Percentiles rank a stretch among this genome's conserved stretches.
These are phyloP conservation scores for Mycogone perniciosa DNA, from an alignment of 2,329 filamentous ascomycete genomes.

Conservation along the genomic window DNA sequence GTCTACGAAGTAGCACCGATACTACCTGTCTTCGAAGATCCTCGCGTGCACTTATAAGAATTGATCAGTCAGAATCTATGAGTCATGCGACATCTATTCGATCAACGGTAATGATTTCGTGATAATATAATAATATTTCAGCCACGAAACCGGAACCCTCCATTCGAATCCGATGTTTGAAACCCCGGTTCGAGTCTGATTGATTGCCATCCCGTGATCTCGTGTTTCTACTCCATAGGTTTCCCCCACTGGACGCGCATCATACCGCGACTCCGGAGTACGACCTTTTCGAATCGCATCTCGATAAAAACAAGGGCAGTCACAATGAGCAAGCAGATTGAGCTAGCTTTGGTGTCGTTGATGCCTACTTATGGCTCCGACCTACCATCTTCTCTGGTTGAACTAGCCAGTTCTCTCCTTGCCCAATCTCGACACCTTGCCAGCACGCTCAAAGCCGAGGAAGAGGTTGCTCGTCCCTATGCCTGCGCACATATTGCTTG, in stretches of 20 bases:
- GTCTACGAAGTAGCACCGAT: too few species aligned
- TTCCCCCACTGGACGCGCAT: constrained; percentile 5
- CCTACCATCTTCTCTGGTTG: constrained; percentile 62
- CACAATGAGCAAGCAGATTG: constrained; percentile 66
- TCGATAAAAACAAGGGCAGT: not conserved
- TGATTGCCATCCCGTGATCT: constrained; percentile 8
- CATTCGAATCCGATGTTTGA: too few species aligned
- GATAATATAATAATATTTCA: too few species aligned
- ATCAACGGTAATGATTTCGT: too few species aligned
- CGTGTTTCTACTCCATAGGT: not conserved
- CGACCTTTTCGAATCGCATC: not conserved
- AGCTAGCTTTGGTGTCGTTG: constrained; percentile 65
- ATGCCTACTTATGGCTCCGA: constrained; percentile 65
- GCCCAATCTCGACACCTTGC: constrained; percentile 75
- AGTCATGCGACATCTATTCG: too few species aligned
- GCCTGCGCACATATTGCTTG: constrained; percentile 87
- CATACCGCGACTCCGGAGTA: not conserved
- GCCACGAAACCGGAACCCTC: too few species aligned
- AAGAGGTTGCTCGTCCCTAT: constrained; percentile 80
- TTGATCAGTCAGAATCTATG: too few species aligned
- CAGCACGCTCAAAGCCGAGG: constrained; percentile 71
- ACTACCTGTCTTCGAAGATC: too few species aligned
- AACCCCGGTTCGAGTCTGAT: too few species aligned
- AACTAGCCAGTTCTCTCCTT: constrained; percentile 66
- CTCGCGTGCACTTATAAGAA: too few species aligned